A percentile compares a stretch with the other conserved stretches of the same genome.
These are phyloP conservation scores for Fragaria ananassa DNA, from an alignment of 306 rosid genomes.

Conservation along the genomic window DNA sequence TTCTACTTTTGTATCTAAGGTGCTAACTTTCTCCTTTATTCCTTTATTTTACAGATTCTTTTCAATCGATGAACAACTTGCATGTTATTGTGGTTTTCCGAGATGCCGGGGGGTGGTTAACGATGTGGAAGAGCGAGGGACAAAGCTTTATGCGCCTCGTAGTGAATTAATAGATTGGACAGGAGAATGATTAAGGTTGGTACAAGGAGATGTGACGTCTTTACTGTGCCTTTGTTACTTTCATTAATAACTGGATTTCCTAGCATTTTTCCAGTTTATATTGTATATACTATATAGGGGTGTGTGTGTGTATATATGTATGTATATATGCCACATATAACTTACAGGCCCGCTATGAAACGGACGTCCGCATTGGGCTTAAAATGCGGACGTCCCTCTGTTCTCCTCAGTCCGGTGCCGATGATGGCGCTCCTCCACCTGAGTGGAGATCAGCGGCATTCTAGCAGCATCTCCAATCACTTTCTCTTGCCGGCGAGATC, in stretches of 20 bases:
- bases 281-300: neutral
- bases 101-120: constrained; percentile 94
- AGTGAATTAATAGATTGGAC: constrained; percentile 82
- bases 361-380: no score
- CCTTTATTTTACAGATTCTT: constrained; percentile 60
- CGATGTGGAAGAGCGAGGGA: constrained; percentile 89
- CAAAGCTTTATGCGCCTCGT: constrained; percentile 59
- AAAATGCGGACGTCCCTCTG: no score
- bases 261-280: neutral
- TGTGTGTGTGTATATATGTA: no score
- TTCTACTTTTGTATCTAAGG: constrained; percentile 22
- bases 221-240: constrained; percentile 15
- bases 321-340: neutral
- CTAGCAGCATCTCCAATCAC: no score
- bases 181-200: constrained; percentile 72
- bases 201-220: constrained; percentile 6
- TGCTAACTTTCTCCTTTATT: constrained; percentile 37
- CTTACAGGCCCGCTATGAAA: neutral
- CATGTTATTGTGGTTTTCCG: constrained; percentile 92
- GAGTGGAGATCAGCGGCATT: no score
- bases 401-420: no score
- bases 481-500: no score
- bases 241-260: constrained; percentile 2
- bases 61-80: constrained; percentile 88
- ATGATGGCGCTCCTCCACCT: no score